Percentiles rank a stretch among this genome's conserved stretches.
These are phyloP conservation scores for Termitomyces sp. DNA, from an alignment of 1,284 basidiomycete species.

Conservation along the genomic window DNA sequence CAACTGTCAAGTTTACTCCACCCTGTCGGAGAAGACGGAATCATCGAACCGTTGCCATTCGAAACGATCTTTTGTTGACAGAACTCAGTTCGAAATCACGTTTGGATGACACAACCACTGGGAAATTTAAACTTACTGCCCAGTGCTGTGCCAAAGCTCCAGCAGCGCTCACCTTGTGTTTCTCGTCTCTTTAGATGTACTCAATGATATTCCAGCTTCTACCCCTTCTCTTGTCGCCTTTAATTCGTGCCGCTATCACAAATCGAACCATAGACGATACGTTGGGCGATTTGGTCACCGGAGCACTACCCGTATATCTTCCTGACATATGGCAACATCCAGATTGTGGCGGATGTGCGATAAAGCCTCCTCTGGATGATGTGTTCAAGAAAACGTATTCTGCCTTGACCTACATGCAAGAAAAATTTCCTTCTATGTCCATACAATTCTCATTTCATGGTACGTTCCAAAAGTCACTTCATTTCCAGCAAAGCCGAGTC, in stretches of 20 bases:
- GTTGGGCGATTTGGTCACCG: conserved; percentile 29
- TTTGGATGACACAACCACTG: background rate
- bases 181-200: background rate
- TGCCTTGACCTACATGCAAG: conserved; percentile 27
- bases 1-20: too few relatives aligned
- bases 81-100: too few relatives aligned
- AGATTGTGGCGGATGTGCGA: conserved; percentile 24
- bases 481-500: background rate
- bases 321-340: conserved; percentile 25
- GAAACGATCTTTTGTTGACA: too few relatives aligned
- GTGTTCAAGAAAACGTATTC: conserved; percentile 29
- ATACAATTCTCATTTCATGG: conserved; percentile 7
- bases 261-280: conserved; percentile 36
- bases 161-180: background rate
- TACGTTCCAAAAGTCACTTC: background rate
- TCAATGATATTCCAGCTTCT: background rate
- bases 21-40: too few relatives aligned
- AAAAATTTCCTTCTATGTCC: background rate
- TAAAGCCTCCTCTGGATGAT: conserved; percentile 19
- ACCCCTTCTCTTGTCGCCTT: background rate
- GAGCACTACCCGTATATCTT: conserved; percentile 23
- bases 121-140: background rate
- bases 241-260: background rate
- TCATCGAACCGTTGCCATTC: too few relatives aligned
- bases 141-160: background rate